Conservation (phyloP, 2,329 filamentous ascomycete species). For the Fusarium pseudoanthophilum region DNA sequence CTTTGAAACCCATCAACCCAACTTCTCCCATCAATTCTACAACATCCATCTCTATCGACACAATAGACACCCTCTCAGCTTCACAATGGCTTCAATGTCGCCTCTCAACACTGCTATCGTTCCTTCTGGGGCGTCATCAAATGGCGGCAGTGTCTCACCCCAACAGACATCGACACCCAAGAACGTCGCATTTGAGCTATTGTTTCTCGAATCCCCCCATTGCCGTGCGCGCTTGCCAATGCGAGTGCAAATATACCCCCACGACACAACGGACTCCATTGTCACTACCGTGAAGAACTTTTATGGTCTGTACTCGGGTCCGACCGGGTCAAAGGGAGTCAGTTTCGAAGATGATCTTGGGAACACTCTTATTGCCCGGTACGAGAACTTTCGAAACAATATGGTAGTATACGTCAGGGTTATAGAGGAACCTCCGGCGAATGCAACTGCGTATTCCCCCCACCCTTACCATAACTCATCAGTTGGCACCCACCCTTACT, state of each 20-base stretch:
- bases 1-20: conserved; percentile 37
- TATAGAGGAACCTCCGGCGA: conserved; percentile 68
- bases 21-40: conserved; percentile 31
- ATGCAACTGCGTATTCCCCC: conserved; percentile 61
- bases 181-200: conserved; percentile 82
- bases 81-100: conserved; percentile 60
- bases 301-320: conserved; percentile 90
- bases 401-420: conserved; percentile 95
- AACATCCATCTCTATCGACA: conserved; percentile 40
- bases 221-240: conserved; percentile 82
- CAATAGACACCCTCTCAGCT: conserved; percentile 43
- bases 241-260: conserved; percentile 90
- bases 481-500: conserved; percentile 61
- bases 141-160: conserved; percentile 59
- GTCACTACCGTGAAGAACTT: conserved; percentile 99
- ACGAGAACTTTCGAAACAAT: conserved; percentile 93
- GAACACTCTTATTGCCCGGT: conserved; percentile 91
- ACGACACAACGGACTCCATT: conserved; percentile 97
- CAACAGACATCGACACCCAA: conserved; percentile 66
- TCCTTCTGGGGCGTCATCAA: conserved; percentile 51
- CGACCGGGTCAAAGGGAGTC: conserved; percentile 77
- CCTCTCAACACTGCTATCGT: conserved; percentile 52
- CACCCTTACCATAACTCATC: conserved; percentile 64
- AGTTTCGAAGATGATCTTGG: conserved; percentile 94
- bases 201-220: conserved; percentile 74